These are phyloP conservation scores for Saccharomyces hybrid DNA, from an alignment of 1,139 yeast species.

Conservation along the genomic window DNA sequence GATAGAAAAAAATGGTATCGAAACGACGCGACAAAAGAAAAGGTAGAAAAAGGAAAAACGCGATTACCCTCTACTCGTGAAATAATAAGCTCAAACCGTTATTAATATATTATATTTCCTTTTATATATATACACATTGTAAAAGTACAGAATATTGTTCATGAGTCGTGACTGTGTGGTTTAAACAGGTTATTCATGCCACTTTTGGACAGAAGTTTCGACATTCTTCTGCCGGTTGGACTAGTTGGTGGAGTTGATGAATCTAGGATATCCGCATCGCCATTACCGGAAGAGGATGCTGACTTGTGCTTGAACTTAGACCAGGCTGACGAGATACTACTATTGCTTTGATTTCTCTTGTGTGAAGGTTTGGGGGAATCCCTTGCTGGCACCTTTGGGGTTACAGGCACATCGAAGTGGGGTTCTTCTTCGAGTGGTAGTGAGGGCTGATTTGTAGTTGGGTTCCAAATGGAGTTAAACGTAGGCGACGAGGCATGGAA, in stretches of 20 bases:
- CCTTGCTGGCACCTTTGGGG: not conserved
- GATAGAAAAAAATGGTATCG: not conserved
- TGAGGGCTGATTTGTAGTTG: conserved; percentile 9
- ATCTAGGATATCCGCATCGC: conserved; percentile 3
- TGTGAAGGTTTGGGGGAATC: conserved; percentile 6
- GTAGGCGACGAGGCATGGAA: conserved; percentile 12
- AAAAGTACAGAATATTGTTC: not conserved
- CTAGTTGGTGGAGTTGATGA: conserved; percentile 9
- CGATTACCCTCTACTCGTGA: not conserved
- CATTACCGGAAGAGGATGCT: conserved; percentile 9
- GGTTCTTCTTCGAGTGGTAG: not conserved
- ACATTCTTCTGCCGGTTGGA: conserved; percentile 20
- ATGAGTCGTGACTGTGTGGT: conserved; percentile 20
- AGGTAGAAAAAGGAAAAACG: not conserved
- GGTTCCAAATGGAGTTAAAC: conserved; percentile 20
- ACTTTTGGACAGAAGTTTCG: conserved; percentile 23
- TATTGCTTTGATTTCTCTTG: conserved; percentile 17
- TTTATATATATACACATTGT: not conserved
- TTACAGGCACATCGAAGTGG: not conserved
- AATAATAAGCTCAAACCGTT: not conserved
- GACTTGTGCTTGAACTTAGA: conserved; percentile 11
- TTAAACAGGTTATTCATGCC: conserved; percentile 25
- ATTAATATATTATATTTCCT: not conserved
- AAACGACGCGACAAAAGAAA: not conserved
- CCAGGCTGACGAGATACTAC: conserved; percentile 18